Conservation (phyloP, 139 green algal species). For the Coccomyxa sp. region DNA sequence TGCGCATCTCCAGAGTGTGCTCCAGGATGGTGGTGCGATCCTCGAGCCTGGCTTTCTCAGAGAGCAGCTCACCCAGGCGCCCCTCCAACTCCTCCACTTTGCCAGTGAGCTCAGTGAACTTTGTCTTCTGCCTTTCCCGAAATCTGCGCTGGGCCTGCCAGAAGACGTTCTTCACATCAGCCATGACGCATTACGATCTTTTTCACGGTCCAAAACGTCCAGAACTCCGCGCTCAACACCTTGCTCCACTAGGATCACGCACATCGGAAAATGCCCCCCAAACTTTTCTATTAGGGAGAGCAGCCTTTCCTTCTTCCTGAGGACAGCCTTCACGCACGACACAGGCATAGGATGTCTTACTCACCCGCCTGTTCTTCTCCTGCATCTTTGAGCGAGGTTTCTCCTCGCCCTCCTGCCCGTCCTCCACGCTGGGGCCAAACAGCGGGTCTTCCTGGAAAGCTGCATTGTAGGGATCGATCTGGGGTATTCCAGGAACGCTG, state of each 20-base stretch:
- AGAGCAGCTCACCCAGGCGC: background rate
- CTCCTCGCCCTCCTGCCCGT: background rate
- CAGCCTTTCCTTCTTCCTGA: background rate
- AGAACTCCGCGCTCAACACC: no score
- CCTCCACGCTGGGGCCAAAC: background rate
- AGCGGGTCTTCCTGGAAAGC: background rate
- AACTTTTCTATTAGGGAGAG: no score
- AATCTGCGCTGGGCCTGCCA: background rate
- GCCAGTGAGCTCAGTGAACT: background rate
- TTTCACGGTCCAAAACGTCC: no score
- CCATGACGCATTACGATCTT: no score
- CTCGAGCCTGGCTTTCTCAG: background rate
- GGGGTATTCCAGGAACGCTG: background rate
- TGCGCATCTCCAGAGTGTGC: background rate
- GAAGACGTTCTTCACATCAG: no score
- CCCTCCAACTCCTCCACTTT: constrained; percentile 1
- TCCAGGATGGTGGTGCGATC: background rate
- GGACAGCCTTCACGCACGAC: background rate
- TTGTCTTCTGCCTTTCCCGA: background rate
- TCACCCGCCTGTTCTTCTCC: constrained; percentile 1
- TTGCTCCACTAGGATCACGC: no score
- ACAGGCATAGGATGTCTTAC: background rate
- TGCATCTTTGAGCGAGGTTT: constrained; percentile 1
- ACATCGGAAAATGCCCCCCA: no score
- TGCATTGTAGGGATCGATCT: background rate